phyloP scores from a whole-genome alignment of 2,329 filamentous ascomycete genomes.

The Aspergillus neoniger region DNA sequence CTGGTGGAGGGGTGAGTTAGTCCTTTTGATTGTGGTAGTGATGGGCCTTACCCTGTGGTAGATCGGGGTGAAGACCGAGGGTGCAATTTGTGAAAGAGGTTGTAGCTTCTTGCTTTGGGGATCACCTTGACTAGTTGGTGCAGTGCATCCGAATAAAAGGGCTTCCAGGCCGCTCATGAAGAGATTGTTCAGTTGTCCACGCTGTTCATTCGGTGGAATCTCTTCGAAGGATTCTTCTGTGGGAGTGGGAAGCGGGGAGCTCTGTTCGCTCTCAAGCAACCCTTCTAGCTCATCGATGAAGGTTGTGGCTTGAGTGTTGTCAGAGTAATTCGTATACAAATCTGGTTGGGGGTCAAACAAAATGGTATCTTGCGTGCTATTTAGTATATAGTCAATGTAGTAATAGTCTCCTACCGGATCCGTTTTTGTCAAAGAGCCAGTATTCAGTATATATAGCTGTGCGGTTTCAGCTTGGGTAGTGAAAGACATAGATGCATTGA shows the following conservation, averaged over 20 bases:
- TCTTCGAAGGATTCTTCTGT: background rate
- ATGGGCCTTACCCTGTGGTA: conserved; percentile 32
- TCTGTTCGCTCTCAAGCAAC: background rate
- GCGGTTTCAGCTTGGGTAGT: background rate
- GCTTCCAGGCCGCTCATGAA: conserved; percentile 29
- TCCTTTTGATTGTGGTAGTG: background rate
- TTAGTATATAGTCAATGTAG: background rate
- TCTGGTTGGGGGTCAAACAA: background rate
- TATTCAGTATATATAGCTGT: background rate
- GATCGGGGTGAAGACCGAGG: conserved; percentile 32
- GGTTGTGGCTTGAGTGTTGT: background rate
- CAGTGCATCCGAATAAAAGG: conserved; percentile 8
- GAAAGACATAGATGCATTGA: conserved; percentile 27
- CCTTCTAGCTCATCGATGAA: conserved; percentile 5
- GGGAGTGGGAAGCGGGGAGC: background rate
- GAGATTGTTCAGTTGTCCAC: conserved; percentile 17
- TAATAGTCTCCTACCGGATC: background rate
- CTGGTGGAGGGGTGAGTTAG: conserved; percentile 22
- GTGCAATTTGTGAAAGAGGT: conserved; percentile 29
- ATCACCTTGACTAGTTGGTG: background rate
- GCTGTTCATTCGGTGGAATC: too few species aligned
- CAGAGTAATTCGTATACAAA: background rate
- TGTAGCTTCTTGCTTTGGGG: conserved; percentile 10
- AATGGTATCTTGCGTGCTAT: background rate
- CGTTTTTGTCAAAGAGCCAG: background rate